Evolutionary conservation across 164 flowering plant genomes (phyloP).

Genomic region (Buxus sempervirens): DNA sequence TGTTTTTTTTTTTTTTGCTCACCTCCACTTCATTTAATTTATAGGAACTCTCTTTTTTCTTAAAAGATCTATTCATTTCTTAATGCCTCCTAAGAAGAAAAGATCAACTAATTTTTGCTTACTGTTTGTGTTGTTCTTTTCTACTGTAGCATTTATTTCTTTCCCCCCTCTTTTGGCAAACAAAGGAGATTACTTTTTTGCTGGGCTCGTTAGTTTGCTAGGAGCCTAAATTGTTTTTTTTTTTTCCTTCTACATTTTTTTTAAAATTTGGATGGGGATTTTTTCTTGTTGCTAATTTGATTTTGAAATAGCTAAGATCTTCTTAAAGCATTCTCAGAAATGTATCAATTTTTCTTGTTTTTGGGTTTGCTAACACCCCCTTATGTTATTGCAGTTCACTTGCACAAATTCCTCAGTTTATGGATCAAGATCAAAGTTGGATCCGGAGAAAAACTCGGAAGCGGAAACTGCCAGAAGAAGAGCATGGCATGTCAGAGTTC

Average conservation of each 20-base stretch:
- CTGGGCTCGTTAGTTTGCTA: slow-evolving; percentile 1
- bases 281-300: too few species aligned
- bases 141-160: not conserved
- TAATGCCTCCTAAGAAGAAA: too few species aligned
- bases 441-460: slow-evolving; percentile 9
- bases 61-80: too few species aligned
- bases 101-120: too few species aligned
- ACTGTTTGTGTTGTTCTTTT: not conserved
- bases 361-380: not conserved
- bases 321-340: not conserved
- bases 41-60: too few species aligned
- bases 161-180: not conserved
- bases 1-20: too few species aligned
- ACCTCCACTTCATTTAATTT: too few species aligned
- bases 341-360: not conserved
- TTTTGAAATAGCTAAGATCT: not conserved
- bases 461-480: slow-evolving; percentile 32
- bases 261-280: not conserved
- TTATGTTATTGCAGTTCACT: slow-evolving; percentile 14
- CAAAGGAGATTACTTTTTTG: not conserved
- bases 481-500: slow-evolving; percentile 7
- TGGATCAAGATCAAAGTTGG: slow-evolving; percentile 22
- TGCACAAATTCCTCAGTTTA: slow-evolving; percentile 7
- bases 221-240: not conserved
- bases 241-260: not conserved